Base-by-base conservation (phyloP, 495 filamentous ascomycete species). In the Xylaria palmicola region DNA sequence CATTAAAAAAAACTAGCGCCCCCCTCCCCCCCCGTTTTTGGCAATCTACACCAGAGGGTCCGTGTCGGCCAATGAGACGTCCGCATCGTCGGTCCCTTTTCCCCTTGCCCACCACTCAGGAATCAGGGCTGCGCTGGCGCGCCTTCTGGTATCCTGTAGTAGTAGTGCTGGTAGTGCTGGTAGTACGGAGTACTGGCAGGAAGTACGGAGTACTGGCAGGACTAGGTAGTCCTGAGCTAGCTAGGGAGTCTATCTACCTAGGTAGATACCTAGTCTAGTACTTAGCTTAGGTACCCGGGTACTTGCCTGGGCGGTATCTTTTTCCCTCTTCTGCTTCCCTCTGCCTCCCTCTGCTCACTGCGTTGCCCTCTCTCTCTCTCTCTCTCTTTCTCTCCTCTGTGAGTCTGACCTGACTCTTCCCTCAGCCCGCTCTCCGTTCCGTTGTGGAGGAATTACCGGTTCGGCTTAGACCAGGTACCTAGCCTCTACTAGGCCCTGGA, bases 31-130 rank as follows among this genome's bases (percentile, higher is more conserved):
- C 64, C 67, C 67, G 59, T 66, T 71, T 69, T 45, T 69, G 59
- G 64, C 62, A 71, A 71, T 71, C 68, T 71, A 62, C 68, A 68
- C 64, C 63, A 65, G 59, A 65, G 59, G 59, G 56, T 22, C 52
- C 40, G 56, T 13, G 27, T 22, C 15, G 47, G n/a, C 57, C 57
- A 60, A 60, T 60, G 47, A 44, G n/a, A 71, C 65, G 58, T 67
- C 66, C 62, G 64, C 67, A 63, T 67, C 70, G 65, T 63, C 62
- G 65, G 65, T 61, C 64, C 63, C 62, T 52, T n/a, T n/a, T 59
- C 61, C 60, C 63, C 65, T 60, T 56, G 70, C 62, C 56, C 60
- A 71, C 67, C 53, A 65, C 47, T 59, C 51, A 63, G 63, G 41
- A 61, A 65, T 65, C 62, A 57, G 58, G 60, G 27, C 24, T 48